Evolutionary conservation across 2,329 filamentous ascomycete genomes (phyloP).

Genomic region (Ilyonectria robusta): DNA sequence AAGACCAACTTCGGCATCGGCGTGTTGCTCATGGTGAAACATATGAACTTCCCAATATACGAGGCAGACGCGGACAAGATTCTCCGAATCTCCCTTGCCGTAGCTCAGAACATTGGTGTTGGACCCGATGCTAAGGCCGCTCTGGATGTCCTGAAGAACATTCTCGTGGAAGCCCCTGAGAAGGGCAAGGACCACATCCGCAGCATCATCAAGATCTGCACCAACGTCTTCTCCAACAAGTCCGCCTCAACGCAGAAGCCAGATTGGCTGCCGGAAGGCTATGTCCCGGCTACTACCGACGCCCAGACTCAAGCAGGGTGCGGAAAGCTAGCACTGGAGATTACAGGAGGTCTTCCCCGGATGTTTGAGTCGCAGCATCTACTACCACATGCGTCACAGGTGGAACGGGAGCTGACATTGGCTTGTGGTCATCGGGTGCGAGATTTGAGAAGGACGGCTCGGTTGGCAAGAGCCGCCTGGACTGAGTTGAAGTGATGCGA

Average conservation of each 20-base stretch:
- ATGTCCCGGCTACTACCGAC: constrained; percentile 32
- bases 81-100: constrained; percentile 64
- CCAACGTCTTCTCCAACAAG: constrained; percentile 55
- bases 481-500: constrained; percentile 51
- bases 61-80: constrained; percentile 64
- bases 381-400: constrained; percentile 58
- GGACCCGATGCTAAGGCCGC: constrained; percentile 63
- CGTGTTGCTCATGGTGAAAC: constrained; percentile 63
- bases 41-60: constrained; percentile 66
- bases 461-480: constrained; percentile 66
- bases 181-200: constrained; percentile 64
- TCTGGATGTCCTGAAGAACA: constrained; percentile 62
- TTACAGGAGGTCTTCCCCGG: constrained; percentile 63
- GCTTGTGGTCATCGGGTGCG: constrained; percentile 69
- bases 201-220: constrained; percentile 63
- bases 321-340: constrained; percentile 62
- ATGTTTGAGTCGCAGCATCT: constrained; percentile 64
- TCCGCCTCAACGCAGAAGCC: constrained; percentile 44
- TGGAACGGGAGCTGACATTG: constrained; percentile 62
- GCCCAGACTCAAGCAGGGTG: constrained; percentile 53
- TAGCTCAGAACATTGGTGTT: constrained; percentile 58
- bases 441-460: constrained; percentile 65
- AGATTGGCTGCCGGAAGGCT: constrained; percentile 51
- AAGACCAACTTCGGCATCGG: constrained; percentile 62
- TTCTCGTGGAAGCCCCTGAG: constrained; percentile 62